Evolutionary conservation across 2,329 filamentous ascomycete species (phyloP).

Genomic region (Alternaria sp.): DNA sequence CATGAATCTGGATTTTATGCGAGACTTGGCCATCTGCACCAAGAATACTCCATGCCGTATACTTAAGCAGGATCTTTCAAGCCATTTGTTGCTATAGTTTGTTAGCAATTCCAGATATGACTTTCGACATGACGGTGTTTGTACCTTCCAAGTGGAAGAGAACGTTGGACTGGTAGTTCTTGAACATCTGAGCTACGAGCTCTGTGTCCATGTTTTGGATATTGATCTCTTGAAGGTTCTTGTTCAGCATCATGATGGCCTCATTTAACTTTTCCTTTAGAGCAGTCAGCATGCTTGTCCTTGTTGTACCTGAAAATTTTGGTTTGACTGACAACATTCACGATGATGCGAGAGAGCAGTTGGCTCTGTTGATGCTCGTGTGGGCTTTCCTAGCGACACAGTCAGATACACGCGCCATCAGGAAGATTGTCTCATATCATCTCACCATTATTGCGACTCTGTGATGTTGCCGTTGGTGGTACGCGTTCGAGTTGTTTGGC

Average conservation of each 20-base stretch:
- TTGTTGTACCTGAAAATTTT: constrained; percentile 3
- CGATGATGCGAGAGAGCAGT: constrained; percentile 92
- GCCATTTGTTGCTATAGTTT: constrained; percentile 75
- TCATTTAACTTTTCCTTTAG: constrained; percentile 95
- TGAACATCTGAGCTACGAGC: constrained; percentile 98
- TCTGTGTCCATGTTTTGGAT: constrained; percentile 99
- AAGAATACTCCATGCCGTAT: background rate
- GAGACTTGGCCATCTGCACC: background rate
- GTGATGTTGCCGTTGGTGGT: constrained; percentile 14
- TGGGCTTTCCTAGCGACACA: constrained; percentile 75
- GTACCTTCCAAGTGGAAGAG: constrained; percentile 95
- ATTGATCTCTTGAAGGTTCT: constrained; percentile 93
- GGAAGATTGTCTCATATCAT: background rate
- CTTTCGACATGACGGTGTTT: constrained; percentile 13
- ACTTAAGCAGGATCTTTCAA: constrained; percentile 76
- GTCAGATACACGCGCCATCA: constrained; percentile 25
- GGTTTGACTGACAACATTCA: constrained; percentile 81
- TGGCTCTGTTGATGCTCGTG: constrained; percentile 98
- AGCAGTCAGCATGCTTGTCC: constrained; percentile 15
- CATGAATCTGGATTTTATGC: background rate
- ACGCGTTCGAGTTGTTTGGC: constrained; percentile 35
- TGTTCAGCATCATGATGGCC: constrained; percentile 90
- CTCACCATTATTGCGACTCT: constrained; percentile 39
- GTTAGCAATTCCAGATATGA: background rate
- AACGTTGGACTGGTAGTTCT: constrained; percentile 98